These are phyloP conservation scores for Albatrellus ellisii DNA, from an alignment of 768 basidiomycete genomes.

Conservation along the genomic window DNA sequence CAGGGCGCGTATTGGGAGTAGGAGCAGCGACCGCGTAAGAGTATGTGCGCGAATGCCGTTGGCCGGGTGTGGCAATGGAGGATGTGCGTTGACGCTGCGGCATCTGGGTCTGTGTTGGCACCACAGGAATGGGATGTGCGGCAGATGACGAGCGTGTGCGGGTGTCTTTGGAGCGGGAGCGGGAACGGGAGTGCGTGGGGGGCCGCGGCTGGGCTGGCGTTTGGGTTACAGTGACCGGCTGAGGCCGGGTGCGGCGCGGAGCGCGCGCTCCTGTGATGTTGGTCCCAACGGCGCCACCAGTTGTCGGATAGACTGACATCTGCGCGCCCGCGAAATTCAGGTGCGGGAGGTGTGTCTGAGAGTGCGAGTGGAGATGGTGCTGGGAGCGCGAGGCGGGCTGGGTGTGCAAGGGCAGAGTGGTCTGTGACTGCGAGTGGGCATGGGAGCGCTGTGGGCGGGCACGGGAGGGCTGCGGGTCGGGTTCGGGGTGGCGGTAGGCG, in stretches of 20 bases:
- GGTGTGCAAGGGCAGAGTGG: background rate
- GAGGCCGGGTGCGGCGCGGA: slow-evolving; percentile 1
- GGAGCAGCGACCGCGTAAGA: slow-evolving; percentile 5
- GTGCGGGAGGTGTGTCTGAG: background rate
- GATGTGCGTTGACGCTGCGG: background rate
- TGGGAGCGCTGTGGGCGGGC: background rate
- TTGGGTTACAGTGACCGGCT: background rate
- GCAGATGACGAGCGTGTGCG: background rate
- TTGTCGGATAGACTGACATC: background rate
- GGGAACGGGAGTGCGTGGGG: slow-evolving; percentile 5
- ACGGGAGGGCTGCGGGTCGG: background rate
- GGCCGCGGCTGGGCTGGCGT: slow-evolving; percentile 1
- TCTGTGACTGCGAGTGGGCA: slow-evolving; percentile 3
- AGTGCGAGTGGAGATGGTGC: background rate
- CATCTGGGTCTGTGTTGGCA: no score
- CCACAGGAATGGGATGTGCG: background rate
- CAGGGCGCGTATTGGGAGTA: slow-evolving; percentile 1
- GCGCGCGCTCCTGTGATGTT: no score
- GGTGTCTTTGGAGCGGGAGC: slow-evolving; percentile 1
- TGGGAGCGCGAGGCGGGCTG: background rate
- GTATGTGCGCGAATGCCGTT: slow-evolving; percentile 9
- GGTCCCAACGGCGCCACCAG: slow-evolving; percentile 7
- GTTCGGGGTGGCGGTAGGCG: background rate
- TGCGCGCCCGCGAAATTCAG: background rate
- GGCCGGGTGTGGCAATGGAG: slow-evolving; percentile 1